Conservation (phyloP, 2,329 filamentous ascomycete genomes). For the Fusarium sp. region DNA sequence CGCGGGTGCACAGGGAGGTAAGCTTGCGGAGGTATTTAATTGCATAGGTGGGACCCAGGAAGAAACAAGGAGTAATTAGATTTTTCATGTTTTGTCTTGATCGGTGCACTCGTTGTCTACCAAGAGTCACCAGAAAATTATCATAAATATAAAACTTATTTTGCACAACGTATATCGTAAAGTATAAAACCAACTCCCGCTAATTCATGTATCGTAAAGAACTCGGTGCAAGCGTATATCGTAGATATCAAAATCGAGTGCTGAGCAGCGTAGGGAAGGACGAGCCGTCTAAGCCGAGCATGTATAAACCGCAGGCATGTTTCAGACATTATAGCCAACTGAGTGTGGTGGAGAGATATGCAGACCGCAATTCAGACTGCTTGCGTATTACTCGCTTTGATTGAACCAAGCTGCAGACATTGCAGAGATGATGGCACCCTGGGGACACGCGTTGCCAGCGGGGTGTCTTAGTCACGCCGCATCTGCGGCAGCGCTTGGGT, state of each 20-base stretch:
- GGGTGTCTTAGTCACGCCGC: not conserved
- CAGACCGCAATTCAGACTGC: fast-evolving
- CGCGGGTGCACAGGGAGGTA: not conserved
- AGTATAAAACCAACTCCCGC: not conserved
- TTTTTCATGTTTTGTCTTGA: not conserved
- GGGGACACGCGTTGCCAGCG: not conserved
- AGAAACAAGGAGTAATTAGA: not conserved
- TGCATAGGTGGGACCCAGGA: fast-evolving
- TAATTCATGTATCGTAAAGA: not conserved
- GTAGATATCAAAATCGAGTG: not conserved
- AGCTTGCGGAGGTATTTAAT: not conserved
- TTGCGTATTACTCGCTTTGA: not conserved
- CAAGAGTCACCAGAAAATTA: not conserved
- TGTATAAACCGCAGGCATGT: too few relatives aligned
- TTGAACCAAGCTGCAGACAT: not conserved
- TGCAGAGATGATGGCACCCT: not conserved
- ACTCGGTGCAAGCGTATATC: not conserved
- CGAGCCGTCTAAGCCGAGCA: too few relatives aligned
- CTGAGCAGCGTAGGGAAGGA: not conserved
- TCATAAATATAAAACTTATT: too few relatives aligned
- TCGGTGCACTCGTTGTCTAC: not conserved
- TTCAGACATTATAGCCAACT: not conserved
- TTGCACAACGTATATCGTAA: not conserved
- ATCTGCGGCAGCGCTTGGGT: not conserved
- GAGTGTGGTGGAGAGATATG: not conserved